Conservation (phyloP, 1,139 yeast species). For the Fermentozyma sake region DNA sequence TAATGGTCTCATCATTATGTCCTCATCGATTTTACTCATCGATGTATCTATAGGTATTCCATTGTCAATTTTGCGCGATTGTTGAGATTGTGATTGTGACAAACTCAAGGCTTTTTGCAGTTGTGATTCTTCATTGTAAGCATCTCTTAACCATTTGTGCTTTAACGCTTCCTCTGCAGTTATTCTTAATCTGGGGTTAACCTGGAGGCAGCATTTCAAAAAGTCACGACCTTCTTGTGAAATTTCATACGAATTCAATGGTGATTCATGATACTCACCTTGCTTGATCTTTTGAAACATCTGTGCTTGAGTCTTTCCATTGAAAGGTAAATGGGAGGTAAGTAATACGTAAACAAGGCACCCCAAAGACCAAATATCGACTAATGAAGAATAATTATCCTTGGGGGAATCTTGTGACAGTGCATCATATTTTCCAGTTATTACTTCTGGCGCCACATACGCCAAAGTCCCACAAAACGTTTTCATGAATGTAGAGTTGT, state of each 20-base stretch:
- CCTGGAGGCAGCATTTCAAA: slow-evolving; percentile 62
- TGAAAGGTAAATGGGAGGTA: slow-evolving; percentile 90
- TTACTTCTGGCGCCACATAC: slow-evolving; percentile 91
- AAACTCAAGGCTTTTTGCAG: slow-evolving; percentile 48
- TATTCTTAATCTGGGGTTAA: slow-evolving; percentile 65
- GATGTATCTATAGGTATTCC: slow-evolving; percentile 37
- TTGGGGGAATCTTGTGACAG: slow-evolving; percentile 17
- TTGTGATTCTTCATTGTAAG: slow-evolving; percentile 27
- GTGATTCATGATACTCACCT: slow-evolving; percentile 80
- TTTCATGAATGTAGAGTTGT: slow-evolving; percentile 72
- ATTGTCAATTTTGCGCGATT: slow-evolving; percentile 49
- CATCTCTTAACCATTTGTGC: slow-evolving; percentile 58
- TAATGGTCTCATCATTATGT: slow-evolving; percentile 43
- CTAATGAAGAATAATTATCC: slow-evolving; percentile 71
- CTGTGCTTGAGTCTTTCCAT: slow-evolving; percentile 86
- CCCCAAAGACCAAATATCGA: slow-evolving; percentile 91
- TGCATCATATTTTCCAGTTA: slow-evolving; percentile 60
- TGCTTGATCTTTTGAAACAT: slow-evolving; percentile 68
- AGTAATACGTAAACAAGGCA: slow-evolving; percentile 85
- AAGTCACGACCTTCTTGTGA: slow-evolving; percentile 67
- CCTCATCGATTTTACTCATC: slow-evolving; percentile 42
- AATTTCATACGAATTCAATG: slow-evolving; percentile 63
- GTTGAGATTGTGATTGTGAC: slow-evolving; percentile 71
- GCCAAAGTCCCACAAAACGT: slow-evolving; percentile 91
- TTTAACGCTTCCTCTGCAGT: slow-evolving; percentile 68